Evolutionary conservation across 2,329 filamentous ascomycete genomes (phyloP).

Genomic region (Pseudogymnoascus pannorum): DNA sequence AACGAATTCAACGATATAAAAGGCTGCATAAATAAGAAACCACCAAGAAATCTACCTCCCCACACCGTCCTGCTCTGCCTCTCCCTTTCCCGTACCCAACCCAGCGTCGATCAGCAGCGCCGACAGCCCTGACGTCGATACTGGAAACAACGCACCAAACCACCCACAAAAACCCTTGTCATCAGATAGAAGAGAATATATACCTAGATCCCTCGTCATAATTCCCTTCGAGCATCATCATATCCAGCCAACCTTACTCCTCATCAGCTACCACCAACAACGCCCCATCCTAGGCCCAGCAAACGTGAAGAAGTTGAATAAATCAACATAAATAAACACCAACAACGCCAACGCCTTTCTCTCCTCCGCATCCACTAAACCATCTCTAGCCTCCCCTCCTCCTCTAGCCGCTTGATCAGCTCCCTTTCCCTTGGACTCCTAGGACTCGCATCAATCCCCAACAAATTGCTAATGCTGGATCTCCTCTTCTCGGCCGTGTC

Average conservation of each 20-base stretch:
- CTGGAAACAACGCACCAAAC: not conserved
- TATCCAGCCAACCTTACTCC: not conserved
- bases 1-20: not conserved
- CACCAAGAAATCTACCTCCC: not conserved
- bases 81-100: not conserved
- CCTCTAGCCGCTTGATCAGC: slow-evolving; percentile 48
- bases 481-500: slow-evolving; percentile 21
- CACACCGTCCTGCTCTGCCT: slow-evolving; percentile 5
- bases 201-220: not conserved
- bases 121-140: not conserved
- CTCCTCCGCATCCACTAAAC: not conserved
- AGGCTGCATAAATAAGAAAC: not conserved
- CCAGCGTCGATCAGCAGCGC: slow-evolving; percentile 10
- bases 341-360: not conserved
- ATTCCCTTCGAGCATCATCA: not conserved
- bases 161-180: not conserved
- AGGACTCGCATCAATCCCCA: slow-evolving; percentile 53
- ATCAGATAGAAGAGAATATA: not conserved
- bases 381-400: slow-evolving; percentile 27
- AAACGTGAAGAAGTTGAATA: not conserved
- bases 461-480: slow-evolving; percentile 51
- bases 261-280: not conserved
- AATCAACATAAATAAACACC: not conserved
- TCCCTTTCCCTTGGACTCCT: slow-evolving; percentile 51
- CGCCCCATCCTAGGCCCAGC: not conserved